phyloP scores from a whole-genome alignment of 257 asterid genomes.

The Nicotiana noctiflora region DNA sequence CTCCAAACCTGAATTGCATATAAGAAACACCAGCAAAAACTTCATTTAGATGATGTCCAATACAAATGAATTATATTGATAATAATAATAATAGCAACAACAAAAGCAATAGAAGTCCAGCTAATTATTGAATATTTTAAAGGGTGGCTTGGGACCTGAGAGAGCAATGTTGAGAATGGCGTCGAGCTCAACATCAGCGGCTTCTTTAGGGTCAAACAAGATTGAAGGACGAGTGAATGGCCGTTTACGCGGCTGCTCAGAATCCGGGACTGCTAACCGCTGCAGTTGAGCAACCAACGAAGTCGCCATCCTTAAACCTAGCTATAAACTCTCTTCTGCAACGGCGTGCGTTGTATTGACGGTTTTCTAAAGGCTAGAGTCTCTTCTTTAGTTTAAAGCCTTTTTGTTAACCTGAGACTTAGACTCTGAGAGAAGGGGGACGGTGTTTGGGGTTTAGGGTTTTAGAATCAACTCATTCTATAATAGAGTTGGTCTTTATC shows the following conservation, averaged over 20 bases:
- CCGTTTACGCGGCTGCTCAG: slow-evolving; percentile 58
- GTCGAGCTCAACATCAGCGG: slow-evolving; percentile 76
- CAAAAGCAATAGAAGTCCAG: not conserved
- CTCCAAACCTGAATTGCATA: slow-evolving; percentile 58
- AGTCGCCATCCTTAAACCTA: slow-evolving; percentile 33
- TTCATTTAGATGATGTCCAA: not conserved
- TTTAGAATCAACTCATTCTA: not conserved
- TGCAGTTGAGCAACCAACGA: slow-evolving; percentile 67
- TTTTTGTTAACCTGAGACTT: not conserved
- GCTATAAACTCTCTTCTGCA: too few relatives aligned
- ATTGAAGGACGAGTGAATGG: slow-evolving; percentile 76
- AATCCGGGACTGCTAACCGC: slow-evolving; percentile 45
- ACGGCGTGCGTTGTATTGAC: too few relatives aligned
- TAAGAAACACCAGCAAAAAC: not conserved
- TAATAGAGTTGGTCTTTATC: not conserved
- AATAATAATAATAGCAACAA: not conserved
- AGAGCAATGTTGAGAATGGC: slow-evolving; percentile 43
- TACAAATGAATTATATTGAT: not conserved
- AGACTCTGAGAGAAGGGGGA: not conserved
- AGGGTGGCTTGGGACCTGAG: slow-evolving; percentile 33
- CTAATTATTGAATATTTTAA: not conserved
- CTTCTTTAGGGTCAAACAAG: slow-evolving; percentile 60
- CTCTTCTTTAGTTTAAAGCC: not conserved
- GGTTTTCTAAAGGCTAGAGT: too few relatives aligned
- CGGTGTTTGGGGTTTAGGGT: not conserved